Base-by-base conservation (phyloP, 1,139 yeast species). In the Blastobotrys ciferrii region DNA sequence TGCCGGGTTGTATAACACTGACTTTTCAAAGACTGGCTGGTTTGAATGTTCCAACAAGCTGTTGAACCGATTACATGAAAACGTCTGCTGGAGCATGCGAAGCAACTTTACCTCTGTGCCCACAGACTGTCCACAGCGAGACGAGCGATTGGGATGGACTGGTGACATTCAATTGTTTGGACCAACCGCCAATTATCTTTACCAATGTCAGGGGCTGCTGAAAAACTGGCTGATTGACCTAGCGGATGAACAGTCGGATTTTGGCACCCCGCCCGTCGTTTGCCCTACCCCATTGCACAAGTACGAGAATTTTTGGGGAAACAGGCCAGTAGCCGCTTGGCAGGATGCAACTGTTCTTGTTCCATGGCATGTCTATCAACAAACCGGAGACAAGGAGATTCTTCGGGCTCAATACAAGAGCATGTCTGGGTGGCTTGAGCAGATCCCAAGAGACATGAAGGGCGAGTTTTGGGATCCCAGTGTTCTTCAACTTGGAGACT, bases 61-160 rank as follows among this genome's bases (percentile, higher is more conserved):
- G 42, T 28, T 58, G 7, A 58, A 56, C 41, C 43, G 50, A 37
- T 50, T 58, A 4, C 54, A 53, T 31, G 44, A 48, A 31, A 58
- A 58, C 25, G 54, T 56, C 4, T 44, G 54, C 45, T 52, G 53
- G 48, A 56, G 61, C 35, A 55, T 55, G 52, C 47, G 57, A 13
- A 55, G 61, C 31, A 58, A 58, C 43, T 58, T 58, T 15, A 61
- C 36, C 14, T 46, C 57, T 9, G 48, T 57, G 13, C 60, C 60
- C 4, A 52, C 54, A 9, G 63, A 58, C 47, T 59, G 63, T 43
- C 63, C 63, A 12, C 63, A 59, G 47, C 50, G 63, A 41, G 63
- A 59, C 43, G 63, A 59, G 40, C 51, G 63, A 6, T 49, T 59
- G 35, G 63, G 63, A 3, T 59, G 63, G 63, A 48, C 57, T 5